Conservation (phyloP, 352 stramenopile species). For the Pythium utonaiense region DNA sequence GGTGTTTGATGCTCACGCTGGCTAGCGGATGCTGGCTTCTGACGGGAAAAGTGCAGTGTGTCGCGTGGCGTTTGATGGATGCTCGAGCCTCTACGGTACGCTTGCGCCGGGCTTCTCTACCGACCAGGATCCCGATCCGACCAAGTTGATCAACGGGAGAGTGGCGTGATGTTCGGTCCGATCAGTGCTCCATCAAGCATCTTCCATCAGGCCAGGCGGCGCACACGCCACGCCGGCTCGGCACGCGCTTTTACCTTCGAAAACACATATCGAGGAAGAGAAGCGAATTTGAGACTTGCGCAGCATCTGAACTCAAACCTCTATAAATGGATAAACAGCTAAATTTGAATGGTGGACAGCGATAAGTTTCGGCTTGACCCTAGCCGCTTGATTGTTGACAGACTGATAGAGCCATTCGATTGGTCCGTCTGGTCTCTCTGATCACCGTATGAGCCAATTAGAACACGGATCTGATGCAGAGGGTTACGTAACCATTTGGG, state of each 20-base stretch:
- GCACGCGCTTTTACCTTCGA: constrained; percentile 14
- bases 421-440: background rate
- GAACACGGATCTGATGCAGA: background rate
- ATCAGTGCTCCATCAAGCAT: constrained; percentile 4
- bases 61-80: background rate
- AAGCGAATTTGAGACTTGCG: background rate
- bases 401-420: background rate
- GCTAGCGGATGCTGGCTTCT: background rate
- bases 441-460: background rate
- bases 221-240: constrained; percentile 7
- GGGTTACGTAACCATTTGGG: background rate
- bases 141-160: background rate
- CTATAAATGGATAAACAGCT: constrained; percentile 4
- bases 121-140: background rate
- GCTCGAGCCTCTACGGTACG: constrained; percentile 1
- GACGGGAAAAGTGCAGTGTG: background rate
- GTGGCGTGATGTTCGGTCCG: constrained; percentile 1
- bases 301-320: background rate
- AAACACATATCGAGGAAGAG: background rate
- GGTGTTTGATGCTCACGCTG: background rate
- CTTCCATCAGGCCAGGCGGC: constrained; percentile 11
- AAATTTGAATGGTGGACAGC: constrained; percentile 12
- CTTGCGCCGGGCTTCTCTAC: background rate
- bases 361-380: background rate
- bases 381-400: background rate